phyloP scores from a whole-genome alignment of 495 filamentous ascomycete species.

The Penicillium goetzii region DNA sequence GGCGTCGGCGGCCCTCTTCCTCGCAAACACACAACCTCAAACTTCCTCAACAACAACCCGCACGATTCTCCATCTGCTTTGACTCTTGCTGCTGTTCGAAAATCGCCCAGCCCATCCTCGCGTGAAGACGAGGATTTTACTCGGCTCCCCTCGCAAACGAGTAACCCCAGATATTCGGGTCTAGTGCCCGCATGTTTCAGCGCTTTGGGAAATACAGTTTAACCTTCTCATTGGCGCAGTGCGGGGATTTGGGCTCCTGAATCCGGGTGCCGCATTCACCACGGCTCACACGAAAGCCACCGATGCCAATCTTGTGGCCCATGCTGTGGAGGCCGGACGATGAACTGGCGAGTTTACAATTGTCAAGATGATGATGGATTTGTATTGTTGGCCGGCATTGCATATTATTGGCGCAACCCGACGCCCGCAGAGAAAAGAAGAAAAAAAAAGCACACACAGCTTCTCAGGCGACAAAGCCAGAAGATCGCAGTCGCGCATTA shows the following conservation, averaged over 20 bases:
- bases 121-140: neutral
- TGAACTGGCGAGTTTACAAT: neutral
- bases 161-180: neutral
- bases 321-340: neutral
- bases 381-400: conserved; percentile 12
- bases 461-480: conserved; percentile 32
- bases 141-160: neutral
- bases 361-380: neutral
- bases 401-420: conserved; percentile 25
- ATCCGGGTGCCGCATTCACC: neutral
- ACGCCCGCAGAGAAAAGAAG: conserved; percentile 20
- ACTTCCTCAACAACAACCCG: neutral
- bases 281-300: neutral
- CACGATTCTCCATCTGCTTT: neutral
- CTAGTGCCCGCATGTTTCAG: conserved; percentile 1
- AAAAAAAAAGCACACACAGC: conserved; percentile 24
- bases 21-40: neutral
- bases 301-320: neutral
- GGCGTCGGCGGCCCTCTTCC: conserved; percentile 30
- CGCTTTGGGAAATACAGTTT: conserved; percentile 1
- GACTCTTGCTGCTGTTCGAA: neutral
- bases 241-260: neutral
- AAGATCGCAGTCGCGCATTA: conserved; percentile 53
- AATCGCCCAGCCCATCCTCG: neutral
- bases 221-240: neutral